These are phyloP conservation scores for Candida easanensis DNA, from an alignment of 805 yeast genomes.

Conservation along the genomic window DNA sequence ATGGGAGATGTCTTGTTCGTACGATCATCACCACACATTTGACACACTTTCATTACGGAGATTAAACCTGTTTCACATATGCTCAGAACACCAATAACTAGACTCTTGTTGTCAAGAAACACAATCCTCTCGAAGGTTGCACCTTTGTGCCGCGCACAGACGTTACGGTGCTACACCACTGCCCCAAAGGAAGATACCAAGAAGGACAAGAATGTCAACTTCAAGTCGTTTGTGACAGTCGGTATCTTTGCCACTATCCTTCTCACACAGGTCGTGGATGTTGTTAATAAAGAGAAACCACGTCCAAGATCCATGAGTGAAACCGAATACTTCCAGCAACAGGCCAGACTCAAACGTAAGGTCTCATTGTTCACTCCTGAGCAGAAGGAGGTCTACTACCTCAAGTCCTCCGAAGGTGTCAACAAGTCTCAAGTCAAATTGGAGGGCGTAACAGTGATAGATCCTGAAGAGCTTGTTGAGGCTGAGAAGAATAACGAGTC, in stretches of 20 bases:
- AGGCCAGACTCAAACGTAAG: conserved; percentile 51
- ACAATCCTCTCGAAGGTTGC: background rate
- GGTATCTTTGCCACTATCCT: conserved; percentile 45
- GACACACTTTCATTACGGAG: too few relatives aligned
- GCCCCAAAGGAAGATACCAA: conserved; percentile 6
- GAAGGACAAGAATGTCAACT: conserved; percentile 33
- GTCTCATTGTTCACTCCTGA: conserved; percentile 40
- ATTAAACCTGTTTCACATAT: background rate
- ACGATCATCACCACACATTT: background rate
- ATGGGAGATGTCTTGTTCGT: background rate
- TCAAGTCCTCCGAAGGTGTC: conserved; percentile 25
- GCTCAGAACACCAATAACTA: background rate
- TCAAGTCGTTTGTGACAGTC: conserved; percentile 39
- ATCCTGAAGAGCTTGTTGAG: conserved; percentile 48
- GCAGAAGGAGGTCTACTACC: conserved; percentile 40
- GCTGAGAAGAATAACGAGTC: conserved; percentile 41
- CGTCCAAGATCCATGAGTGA: conserved; percentile 30
- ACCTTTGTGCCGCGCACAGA: background rate
- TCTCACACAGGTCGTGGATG: conserved; percentile 37
- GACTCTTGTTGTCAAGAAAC: background rate
- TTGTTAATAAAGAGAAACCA: conserved; percentile 34
- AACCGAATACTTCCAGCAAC: conserved; percentile 40
- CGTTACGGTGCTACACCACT: conserved; percentile 12
- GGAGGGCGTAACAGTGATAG: conserved; percentile 37
- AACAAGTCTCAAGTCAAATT: conserved; percentile 6